A percentile compares a stretch with the other conserved stretches of the same genome.
Conservation (phyloP, 805 yeast species). For the Candida ponderosae region DNA sequence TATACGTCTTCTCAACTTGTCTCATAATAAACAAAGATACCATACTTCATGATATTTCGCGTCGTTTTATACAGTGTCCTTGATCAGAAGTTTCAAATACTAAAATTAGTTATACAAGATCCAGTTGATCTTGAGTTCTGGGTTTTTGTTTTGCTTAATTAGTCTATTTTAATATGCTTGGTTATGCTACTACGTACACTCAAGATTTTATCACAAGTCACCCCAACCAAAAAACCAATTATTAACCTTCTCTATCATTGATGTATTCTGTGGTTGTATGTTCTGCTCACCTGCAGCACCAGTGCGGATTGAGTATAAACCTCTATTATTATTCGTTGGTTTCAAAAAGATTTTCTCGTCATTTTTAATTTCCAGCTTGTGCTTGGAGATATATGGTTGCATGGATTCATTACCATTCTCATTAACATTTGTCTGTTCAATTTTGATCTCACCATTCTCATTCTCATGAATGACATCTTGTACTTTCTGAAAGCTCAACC, state of each 20-base stretch:
- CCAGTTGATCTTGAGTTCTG: too few species aligned
- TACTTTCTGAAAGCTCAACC: neutral
- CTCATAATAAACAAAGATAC: too few species aligned
- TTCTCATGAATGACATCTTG: neutral
- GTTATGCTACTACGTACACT: too few species aligned
- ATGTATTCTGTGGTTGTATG: constrained; percentile 15
- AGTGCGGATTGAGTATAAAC: constrained; percentile 18
- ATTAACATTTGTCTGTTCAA: constrained; percentile 5
- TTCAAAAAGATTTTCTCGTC: constrained; percentile 33
- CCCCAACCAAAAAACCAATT: constrained; percentile 53
- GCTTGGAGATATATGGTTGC: constrained; percentile 10
- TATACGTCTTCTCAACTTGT: too few species aligned
- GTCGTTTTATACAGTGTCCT: too few species aligned
- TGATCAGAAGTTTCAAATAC: too few species aligned
- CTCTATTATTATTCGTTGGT: constrained; percentile 9
- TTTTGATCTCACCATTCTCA: constrained; percentile 6
- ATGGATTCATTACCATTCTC: constrained; percentile 5
- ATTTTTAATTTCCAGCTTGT: constrained; percentile 29
- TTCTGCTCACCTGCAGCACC: constrained; percentile 12
- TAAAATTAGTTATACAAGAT: too few species aligned
- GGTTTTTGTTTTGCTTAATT: too few species aligned
- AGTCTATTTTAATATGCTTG: too few species aligned
- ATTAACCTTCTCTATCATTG: constrained; percentile 24
- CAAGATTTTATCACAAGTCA: constrained; percentile 33
- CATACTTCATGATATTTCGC: too few species aligned